Evolutionary conservation across 768 basidiomycete species (phyloP).

Genomic region (Kwoniella botswanensis): DNA sequence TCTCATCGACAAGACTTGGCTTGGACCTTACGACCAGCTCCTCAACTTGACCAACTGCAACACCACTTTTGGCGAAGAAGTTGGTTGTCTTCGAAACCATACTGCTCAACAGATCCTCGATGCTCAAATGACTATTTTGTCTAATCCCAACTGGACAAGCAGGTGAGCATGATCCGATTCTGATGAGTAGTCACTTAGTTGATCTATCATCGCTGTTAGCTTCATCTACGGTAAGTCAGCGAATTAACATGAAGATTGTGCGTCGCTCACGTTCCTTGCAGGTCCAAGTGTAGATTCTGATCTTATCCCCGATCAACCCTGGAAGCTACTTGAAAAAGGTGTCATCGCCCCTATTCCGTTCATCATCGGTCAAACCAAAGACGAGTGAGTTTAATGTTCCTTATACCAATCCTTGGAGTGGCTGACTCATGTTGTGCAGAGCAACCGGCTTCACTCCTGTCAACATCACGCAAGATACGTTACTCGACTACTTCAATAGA

Average conservation of each 20-base stretch:
- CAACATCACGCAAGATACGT: slow-evolving; percentile 6
- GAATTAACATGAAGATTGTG: background rate
- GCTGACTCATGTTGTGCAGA: background rate
- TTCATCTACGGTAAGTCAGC: slow-evolving; percentile 35
- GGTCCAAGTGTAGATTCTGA: slow-evolving; percentile 52
- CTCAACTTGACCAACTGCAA: slow-evolving; percentile 40
- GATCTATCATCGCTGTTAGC: slow-evolving; percentile 10
- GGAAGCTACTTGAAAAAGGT: slow-evolving; percentile 41
- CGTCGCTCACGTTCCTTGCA: background rate
- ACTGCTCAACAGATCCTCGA: slow-evolving; percentile 37
- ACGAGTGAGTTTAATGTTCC: slow-evolving; percentile 47
- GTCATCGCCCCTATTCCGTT: slow-evolving; percentile 48
- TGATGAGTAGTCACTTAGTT: background rate
- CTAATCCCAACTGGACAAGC: slow-evolving; percentile 24
- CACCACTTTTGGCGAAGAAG: slow-evolving; percentile 20
- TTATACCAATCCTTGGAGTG: no score
- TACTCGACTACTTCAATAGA: background rate
- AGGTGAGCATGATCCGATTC: slow-evolving; percentile 24
- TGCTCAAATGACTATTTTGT: slow-evolving; percentile 35
- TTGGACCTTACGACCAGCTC: slow-evolving; percentile 43
- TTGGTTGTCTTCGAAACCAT: slow-evolving; percentile 45
- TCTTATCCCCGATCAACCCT: slow-evolving; percentile 49
- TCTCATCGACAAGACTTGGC: slow-evolving; percentile 29
- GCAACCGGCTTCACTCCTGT: slow-evolving; percentile 8
- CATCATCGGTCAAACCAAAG: slow-evolving; percentile 51